Evolutionary conservation across 108 stramenopile genomes (phyloP), one percentile per base, ranked within the genome.

Genomic region (Cylindrotheca closterium): DNA sequence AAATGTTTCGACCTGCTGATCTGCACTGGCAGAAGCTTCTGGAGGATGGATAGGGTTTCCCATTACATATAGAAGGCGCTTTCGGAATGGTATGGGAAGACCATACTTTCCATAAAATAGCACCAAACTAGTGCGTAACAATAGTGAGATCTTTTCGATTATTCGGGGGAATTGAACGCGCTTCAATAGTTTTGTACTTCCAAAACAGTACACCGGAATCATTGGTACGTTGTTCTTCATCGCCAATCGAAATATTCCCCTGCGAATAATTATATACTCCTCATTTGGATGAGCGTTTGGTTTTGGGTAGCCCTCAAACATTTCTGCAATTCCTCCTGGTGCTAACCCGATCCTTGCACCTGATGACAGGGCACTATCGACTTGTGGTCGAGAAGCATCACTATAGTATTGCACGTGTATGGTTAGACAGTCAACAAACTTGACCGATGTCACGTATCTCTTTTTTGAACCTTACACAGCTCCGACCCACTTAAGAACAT

Each of bases 301-400:
- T 71, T 88, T 88, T 4, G 93, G 93, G 63, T 79, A 94, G 1
- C 88, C 85, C 65, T 91, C 87, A 64, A 96, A 94, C 83, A 97
- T 97, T 77, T 97, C 96, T 22, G 91, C 91, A 61, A 97, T 97
- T 0, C 96, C 96, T 22, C 96, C 96, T 2, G 92, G 92, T 4
- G 87, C 84, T 17, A 96, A 59, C 0, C 85, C 88, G 19, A 97
- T 51, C 42, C 63, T 56, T 47, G 51, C 53, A 32, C 86, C 61
- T 23, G 63, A 12, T 58, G 58, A 18, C 37, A 89, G 55, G 42
- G 75, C 79, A 29, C 28, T 30, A 63, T 88, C 80, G 33, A 92
- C 81, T 48, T 85, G 63, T 58, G 65, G 33, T 69, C 77, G 54
- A 37, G 82, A 83, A 27, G 91, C 90, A 79, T 91, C 88, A 25